Base-by-base conservation (phyloP, 371 early-diverging fungal species). In the Mucor irregularis region DNA sequence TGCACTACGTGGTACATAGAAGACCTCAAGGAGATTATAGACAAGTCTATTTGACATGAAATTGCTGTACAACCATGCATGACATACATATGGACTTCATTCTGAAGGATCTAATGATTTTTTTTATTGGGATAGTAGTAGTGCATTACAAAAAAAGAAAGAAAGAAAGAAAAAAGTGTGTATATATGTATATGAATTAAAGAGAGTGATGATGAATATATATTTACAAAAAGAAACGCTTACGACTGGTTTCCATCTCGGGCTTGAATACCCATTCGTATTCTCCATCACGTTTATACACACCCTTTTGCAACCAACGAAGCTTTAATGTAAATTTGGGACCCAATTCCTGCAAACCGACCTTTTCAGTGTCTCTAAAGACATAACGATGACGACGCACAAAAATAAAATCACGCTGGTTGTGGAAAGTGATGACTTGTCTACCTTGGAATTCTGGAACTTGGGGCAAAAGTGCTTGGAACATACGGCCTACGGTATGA, bases 341-440 rank as follows among this genome's bases (percentile, higher is more conserved):
- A 0, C 99, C 99, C 19, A 99, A 71, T 73, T 99, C 97, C 69
- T 98, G 96, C 64, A 99, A 64, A 40, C 92, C 91, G 25, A 89
- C 93, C 31, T 87, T 81, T 64, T 98, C 91, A 3, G 92, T 90
- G 68, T 90, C 90, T 55, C 84, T 82, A 72, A 98, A 97, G 46
- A 94, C 87, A 69, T 98, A 94, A 92, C 84, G 87, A 69, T 99
- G 99, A 31, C 99, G 83, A 68, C 99, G 84, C 67, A 99, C 97
- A 73, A 98, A 99, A 55, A 99, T 96, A 66, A 98, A 99, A 73
- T 99, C 99, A 39, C 99, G 93, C 72, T 99, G 98, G 65, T 99
- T 99, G 68, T 98, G 98, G 77, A 99, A 92, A 5, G 99, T 99
- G 5, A 87, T 93, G 9, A 90, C 98, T 66, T 99, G 98, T 45